phyloP scores from a whole-genome alignment of 345 rosid species.

The Citrus trifoliata region DNA sequence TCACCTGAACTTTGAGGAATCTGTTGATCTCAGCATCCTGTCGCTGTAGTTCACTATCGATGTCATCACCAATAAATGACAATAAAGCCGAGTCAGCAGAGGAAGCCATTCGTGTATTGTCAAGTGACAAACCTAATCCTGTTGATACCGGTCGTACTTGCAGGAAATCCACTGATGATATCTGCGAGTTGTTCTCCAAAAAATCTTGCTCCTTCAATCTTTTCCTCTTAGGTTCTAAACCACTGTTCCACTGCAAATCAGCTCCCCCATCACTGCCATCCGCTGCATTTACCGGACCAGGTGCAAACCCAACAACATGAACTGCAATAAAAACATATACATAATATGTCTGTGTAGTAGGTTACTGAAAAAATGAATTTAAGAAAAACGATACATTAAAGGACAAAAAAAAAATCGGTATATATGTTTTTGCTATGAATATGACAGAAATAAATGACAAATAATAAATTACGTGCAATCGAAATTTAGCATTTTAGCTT shows the following conservation, averaged over 20 bases:
- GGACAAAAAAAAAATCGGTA: background rate
- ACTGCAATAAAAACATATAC: slow-evolving; percentile 34
- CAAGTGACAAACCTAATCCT: slow-evolving; percentile 79
- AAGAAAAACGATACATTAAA: background rate
- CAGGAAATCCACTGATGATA: slow-evolving; percentile 71
- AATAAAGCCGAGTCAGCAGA: slow-evolving; percentile 62
- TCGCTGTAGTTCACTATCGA: slow-evolving; percentile 57
- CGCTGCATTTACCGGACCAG: slow-evolving; percentile 47
- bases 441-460: background rate
- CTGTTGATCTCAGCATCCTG: slow-evolving; percentile 75
- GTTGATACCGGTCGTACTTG: slow-evolving; percentile 72
- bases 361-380: background rate
- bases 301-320: slow-evolving; percentile 78
- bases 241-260: slow-evolving; percentile 61
- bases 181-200: slow-evolving; percentile 67
- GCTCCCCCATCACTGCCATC: slow-evolving; percentile 52
- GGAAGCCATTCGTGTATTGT: slow-evolving; percentile 54
- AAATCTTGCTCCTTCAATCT: slow-evolving; percentile 68
- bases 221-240: slow-evolving; percentile 54
- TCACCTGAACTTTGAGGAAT: slow-evolving; percentile 76
- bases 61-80: slow-evolving; percentile 54
- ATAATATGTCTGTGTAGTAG: background rate
- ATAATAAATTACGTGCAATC: background rate
- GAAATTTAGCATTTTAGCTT: background rate
- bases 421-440: background rate